Conservation (phyloP, 2,329 filamentous ascomycete species). For the Talaromyces sp. region DNA sequence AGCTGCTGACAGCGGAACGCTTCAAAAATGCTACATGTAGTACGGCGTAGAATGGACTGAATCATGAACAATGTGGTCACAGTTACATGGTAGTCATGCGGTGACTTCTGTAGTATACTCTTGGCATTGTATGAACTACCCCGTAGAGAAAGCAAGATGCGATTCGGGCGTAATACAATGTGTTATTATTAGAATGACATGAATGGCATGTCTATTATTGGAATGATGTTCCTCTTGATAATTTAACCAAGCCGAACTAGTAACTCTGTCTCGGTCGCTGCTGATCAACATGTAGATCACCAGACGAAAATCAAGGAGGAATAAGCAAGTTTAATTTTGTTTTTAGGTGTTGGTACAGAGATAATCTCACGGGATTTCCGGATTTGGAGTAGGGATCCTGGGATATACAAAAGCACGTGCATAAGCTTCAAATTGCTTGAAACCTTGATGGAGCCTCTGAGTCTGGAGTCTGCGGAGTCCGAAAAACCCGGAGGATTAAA, state of each 20-base stretch:
- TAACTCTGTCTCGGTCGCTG: not conserved
- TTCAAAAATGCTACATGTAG: too few species aligned
- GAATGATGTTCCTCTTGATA: not conserved
- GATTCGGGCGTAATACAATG: not conserved
- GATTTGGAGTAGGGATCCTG: not conserved
- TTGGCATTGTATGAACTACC: not conserved
- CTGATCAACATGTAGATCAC: not conserved
- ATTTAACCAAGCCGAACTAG: not conserved
- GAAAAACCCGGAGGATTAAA: too few species aligned
- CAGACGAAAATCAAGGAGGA: not conserved
- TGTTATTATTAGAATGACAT: not conserved
- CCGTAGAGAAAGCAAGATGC: too few species aligned
- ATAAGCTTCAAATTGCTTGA: not conserved
- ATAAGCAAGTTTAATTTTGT: too few species aligned
- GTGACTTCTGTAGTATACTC: not conserved
- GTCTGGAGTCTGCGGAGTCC: too few species aligned
- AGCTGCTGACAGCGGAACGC: not conserved
- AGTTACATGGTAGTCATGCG: not conserved
- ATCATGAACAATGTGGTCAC: too few species aligned
- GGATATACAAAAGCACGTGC: not conserved
- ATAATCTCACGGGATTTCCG: not conserved
- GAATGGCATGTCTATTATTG: not conserved
- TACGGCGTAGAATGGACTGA: too few species aligned
- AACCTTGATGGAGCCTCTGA: not conserved
- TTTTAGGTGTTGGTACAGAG: too few species aligned